These are phyloP conservation scores for Phytophthora pinifolia DNA, from an alignment of 352 stramenopile species.

Conservation along the genomic window DNA sequence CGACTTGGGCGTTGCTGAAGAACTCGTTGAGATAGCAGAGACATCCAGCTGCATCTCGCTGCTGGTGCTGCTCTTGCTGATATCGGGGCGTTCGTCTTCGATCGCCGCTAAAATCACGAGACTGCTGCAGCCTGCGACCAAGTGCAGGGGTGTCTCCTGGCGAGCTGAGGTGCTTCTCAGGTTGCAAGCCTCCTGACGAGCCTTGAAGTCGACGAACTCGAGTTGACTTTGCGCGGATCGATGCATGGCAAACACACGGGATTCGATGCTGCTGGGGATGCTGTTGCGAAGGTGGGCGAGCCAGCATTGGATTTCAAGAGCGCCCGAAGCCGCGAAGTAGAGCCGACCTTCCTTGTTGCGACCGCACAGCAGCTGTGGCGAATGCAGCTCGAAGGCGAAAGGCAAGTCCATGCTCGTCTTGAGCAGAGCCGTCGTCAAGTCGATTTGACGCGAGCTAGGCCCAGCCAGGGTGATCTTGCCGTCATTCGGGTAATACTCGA, in stretches of 20 bases:
- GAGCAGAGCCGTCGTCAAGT: slow-evolving; percentile 64
- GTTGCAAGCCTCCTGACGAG: slow-evolving; percentile 51
- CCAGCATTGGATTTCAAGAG: slow-evolving; percentile 91
- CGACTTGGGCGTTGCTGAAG: slow-evolving; percentile 31
- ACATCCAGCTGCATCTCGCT: slow-evolving; percentile 26
- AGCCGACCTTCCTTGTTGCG: slow-evolving; percentile 88
- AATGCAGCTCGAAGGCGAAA: slow-evolving; percentile 90
- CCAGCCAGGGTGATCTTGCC: slow-evolving; percentile 40
- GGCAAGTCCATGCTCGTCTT: slow-evolving; percentile 81
- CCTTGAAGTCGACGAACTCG: slow-evolving; percentile 65
- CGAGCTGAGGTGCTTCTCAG: slow-evolving; percentile 21
- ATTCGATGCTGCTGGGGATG: slow-evolving; percentile 72
- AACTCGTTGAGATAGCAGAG: slow-evolving; percentile 11
- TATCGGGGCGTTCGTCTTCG: slow-evolving; percentile 20
- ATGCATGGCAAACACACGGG: slow-evolving; percentile 81
- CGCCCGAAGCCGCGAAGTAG: slow-evolving; percentile 83
- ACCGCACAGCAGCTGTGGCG: slow-evolving; percentile 75
- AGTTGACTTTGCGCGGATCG: slow-evolving; percentile 55
- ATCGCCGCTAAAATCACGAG: slow-evolving; percentile 27
- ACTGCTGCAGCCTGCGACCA: slow-evolving; percentile 47
- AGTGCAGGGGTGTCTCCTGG: slow-evolving; percentile 67
- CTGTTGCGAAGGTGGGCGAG: slow-evolving; percentile 80
- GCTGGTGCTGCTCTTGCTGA: slow-evolving; percentile 23
- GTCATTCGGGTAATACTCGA: slow-evolving; percentile 73
- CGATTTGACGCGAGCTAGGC: slow-evolving; percentile 54